Evolutionary conservation across 2,329 filamentous ascomycete genomes (phyloP), one percentile per base, ranked within the genome.

Genomic region (Fusarium sp.): DNA sequence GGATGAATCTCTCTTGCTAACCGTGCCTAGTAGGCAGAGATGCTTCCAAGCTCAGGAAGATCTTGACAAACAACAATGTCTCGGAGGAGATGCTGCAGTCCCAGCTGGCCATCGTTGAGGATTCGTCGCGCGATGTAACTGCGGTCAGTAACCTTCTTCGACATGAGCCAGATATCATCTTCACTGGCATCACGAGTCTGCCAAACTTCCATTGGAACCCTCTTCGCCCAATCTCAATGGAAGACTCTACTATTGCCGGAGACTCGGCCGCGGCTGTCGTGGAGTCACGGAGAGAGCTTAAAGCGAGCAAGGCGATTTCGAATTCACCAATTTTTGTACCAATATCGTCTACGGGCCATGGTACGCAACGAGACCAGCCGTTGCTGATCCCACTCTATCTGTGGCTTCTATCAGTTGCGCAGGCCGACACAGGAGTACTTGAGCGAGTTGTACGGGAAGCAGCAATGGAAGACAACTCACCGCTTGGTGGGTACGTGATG

Each of bases 41-140:
- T 29, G 16, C 63, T 13, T 65, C 54, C 39, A 65, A 65, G 13
- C 63, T 65, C 20, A 59, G 50, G 63, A 65, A 59, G 10, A 59
- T 65, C 11, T 41, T 65, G 14, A 50, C 27, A 14, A 41, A 18
- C 13, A 39, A 50, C 20, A 41, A 56, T 4, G 22, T 65, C 29
- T 59, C 63, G 16, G 54, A 65, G 41, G 22, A 65, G 63, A 39
- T 50, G 6, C 29, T 39, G 4, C 13, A 33, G 24, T 29, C 39
- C 10, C 52, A 50, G 16, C 63, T 65, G 20, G 22, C 35, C 16
- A 48, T 59, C 16, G 54, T 59, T 13, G 54, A 65, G 31, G 54
- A 54, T 6, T 65, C 63, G 13, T 65, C 63, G 31, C 63, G 63
- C 20, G 63, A 65, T 50, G 20, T 58, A 24, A 20, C 43, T 6